Evolutionary conservation across 306 rosid species (phyloP), one percentile per base, ranked within the genome.

Genomic region (Trichosanthes truncata): DNA sequence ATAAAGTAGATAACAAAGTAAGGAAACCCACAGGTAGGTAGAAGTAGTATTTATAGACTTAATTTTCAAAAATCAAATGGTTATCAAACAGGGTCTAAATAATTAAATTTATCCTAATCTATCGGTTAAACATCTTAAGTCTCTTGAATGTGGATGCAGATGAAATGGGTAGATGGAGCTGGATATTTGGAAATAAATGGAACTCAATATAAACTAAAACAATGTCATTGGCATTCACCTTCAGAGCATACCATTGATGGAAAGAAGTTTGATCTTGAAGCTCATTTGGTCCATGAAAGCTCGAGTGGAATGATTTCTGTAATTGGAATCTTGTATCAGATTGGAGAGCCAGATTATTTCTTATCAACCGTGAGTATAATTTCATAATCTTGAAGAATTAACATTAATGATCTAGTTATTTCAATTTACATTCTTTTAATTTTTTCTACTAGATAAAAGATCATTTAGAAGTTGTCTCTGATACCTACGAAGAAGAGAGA

Each of bases 211-310:
- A 33, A 9, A 9, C 87, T 93, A 20, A 52, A 41, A 56, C 96
- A 93, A 31, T 80, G 76, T 48, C 98, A 93, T 79, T 93, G 98
- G 98, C 98, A 93, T 79, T 78, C 91, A 73, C 92, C 93, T 61
- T 91, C 97, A 1, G 96, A 93, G 81, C 97, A 93, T 84, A 85
- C 90, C 78, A 62, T 91, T 80, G 55, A 89, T 62, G 93, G 92
- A 82, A 78, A 36, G 81, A 84, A 61, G 52, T 83, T 83, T n/a
- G 92, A 87, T 84, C 79, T 91, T 13, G 98, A 93, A 86, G 79
- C 84, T 48, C 98, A 91, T 66, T n/a, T 90, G 81, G 88, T 93
- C 29, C 97, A 93, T 61, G 84, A 93, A 49, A 81, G 84, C 76
- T 53, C 84, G 20, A 51, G 76, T 9, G 93, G 92, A 31, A 35